These are phyloP conservation scores for Kodamaea nitidulidarum DNA, from an alignment of 805 yeast species.

Conservation along the genomic window DNA sequence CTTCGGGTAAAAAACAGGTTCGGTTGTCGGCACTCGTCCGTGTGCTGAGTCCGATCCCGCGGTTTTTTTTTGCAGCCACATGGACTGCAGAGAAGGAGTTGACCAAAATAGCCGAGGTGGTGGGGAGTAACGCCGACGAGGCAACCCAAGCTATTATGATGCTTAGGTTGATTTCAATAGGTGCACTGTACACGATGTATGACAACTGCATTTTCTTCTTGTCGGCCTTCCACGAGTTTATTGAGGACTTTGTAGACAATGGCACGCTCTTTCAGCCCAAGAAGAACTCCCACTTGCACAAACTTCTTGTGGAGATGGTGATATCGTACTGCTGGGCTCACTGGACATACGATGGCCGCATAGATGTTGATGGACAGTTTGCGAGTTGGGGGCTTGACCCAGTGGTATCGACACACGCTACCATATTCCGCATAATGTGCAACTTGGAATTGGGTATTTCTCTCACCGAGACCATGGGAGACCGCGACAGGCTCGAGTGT, in stretches of 20 bases:
- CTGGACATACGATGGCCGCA: conserved; percentile 32
- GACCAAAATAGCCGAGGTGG: conserved; percentile 13
- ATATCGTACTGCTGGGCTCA: conserved; percentile 44
- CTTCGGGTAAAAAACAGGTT: conserved; percentile 5
- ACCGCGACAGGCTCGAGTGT: conserved; percentile 11
- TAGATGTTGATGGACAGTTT: conserved; percentile 17
- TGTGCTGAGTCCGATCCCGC: conserved; percentile 15
- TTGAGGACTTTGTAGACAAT: conserved; percentile 39
- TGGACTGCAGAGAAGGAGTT: conserved; percentile 12
- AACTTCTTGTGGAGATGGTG: conserved; percentile 37
- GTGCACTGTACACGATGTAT: conserved; percentile 23
- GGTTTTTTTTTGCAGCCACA: conserved; percentile 8
- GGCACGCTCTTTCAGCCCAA: conserved; percentile 26
- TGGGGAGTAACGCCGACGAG: background rate
- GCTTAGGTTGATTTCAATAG: conserved; percentile 29
- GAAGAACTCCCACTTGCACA: conserved; percentile 18
- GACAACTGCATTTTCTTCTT: conserved; percentile 37
- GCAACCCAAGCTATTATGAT: conserved; percentile 23
- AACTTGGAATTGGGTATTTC: conserved; percentile 30
- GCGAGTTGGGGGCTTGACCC: conserved; percentile 32
- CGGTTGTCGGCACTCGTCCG: conserved; percentile 11
- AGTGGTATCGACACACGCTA: conserved; percentile 23
- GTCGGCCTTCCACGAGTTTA: conserved; percentile 31
- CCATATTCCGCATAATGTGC: conserved; percentile 30
- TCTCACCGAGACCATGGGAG: conserved; percentile 18